Base-by-base conservation (phyloP, 345 rosid species). In the Sonneratia alba region DNA sequence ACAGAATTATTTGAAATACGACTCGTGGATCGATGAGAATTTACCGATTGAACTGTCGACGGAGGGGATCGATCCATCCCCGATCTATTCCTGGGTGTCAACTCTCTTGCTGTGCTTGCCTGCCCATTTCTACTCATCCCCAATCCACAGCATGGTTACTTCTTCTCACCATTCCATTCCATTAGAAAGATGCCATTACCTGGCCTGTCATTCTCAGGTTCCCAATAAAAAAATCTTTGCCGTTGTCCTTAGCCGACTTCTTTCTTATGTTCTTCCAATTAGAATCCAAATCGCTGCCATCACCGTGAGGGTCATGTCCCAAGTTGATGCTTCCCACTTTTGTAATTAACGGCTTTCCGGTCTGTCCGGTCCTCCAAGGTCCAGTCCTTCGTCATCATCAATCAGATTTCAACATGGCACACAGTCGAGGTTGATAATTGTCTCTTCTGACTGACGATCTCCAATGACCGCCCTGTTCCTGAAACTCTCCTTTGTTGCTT, bases 331-430 rank as follows among this genome's bases (percentile, higher is more conserved):
- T 74, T 72, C 37, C 62, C 72, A 70, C 72, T 66, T 47, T 75
- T 63, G 75, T 77, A 83, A 73, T 65, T 68, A 27, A 53, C 34
- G 72, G 61, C 69, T 71, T 67, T 70, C 56, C 18, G 55, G 72
- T 3, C 55, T 70, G 32, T 67, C 66, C 66, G 85, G 72, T 16
- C 36, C 45, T 73, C 77, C 75, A 7, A 71, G 65, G 72, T 79
- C 80, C 71, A 19, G 57, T 62, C 79, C 82, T 71, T 82, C 83
- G 38, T 80, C 89, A 3, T 74, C 61, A 27, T 27, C 32, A 27
- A 73, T 85, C 88, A 15, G 89, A 84, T 73, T 84, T 85, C 88
- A 82, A 89, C 97, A 88, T 91, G 76, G 87, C 81, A 80, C 81
- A 80, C 75, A 82, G 75, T 89, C 96, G 56, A 91, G 86, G 75